Percentiles rank a stretch among this genome's conserved stretches.
phyloP scores from a whole-genome alignment of 2,329 filamentous ascomycete genomes.

The Alternaria triticina region DNA sequence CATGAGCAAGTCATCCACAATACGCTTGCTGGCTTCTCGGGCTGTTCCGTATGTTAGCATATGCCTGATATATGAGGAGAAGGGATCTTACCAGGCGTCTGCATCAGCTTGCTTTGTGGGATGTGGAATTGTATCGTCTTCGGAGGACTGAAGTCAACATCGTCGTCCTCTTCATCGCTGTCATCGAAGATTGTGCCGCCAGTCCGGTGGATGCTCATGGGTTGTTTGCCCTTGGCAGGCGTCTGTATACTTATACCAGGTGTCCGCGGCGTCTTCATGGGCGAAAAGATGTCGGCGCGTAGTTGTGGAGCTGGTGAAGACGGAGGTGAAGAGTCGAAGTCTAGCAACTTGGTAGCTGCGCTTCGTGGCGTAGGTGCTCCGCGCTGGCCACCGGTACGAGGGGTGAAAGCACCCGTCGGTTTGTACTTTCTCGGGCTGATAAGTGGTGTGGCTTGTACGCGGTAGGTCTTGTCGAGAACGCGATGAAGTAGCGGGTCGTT shows the following conservation, averaged over 20 bases:
- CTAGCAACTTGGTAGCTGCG: conserved; percentile 24
- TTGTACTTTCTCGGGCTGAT: conserved; percentile 63
- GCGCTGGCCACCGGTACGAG: conserved; percentile 42
- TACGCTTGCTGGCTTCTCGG: conserved; percentile 78
- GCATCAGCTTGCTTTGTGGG: conserved; percentile 76
- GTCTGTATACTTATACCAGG: conserved; percentile 86
- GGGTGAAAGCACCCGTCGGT: conserved; percentile 46
- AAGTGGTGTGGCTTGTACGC: conserved; percentile 89
- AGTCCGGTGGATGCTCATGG: conserved; percentile 58
- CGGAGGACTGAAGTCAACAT: conserved; percentile 76
- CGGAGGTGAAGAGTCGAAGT: conserved; percentile 54
- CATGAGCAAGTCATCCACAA: conserved; percentile 79
- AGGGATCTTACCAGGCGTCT: conserved; percentile 73
- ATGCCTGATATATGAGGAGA: no score
- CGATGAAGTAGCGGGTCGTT: conserved; percentile 86
- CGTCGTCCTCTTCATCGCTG: conserved; percentile 69
- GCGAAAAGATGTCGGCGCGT: conserved; percentile 85
- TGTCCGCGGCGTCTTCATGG: conserved; percentile 68
- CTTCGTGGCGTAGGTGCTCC: conserved; percentile 32
- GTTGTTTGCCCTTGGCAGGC: conserved; percentile 57
- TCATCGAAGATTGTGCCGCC: conserved; percentile 68
- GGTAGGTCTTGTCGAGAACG: conserved; percentile 94
- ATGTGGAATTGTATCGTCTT: conserved; percentile 91
- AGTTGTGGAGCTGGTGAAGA: conserved; percentile 76
- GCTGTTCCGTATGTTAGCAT: conserved; percentile 54